Conservation (phyloP, 805 yeast species). For the Nakazawaea pomicola region DNA sequence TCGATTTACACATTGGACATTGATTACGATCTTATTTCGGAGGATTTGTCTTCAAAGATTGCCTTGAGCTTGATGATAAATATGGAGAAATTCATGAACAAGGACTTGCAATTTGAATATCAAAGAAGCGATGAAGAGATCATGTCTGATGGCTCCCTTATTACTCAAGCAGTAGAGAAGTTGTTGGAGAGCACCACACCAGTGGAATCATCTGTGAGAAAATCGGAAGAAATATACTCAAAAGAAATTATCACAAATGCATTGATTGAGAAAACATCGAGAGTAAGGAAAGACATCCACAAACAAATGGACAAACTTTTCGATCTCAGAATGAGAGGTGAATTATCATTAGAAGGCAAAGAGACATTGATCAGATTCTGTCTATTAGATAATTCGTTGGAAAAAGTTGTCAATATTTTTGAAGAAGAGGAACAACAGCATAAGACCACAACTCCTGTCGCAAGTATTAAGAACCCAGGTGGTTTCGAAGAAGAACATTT, state of each 20-base stretch:
- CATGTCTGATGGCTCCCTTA: slow-evolving; percentile 68
- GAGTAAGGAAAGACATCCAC: slow-evolving; percentile 47
- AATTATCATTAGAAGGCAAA: slow-evolving; percentile 48
- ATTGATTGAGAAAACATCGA: slow-evolving; percentile 44
- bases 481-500: slow-evolving; percentile 22
- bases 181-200: slow-evolving; percentile 38
- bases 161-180: slow-evolving; percentile 70
- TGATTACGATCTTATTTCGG: slow-evolving; percentile 48
- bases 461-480: neutral
- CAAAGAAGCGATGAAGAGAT: slow-evolving; percentile 45
- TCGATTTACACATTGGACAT: slow-evolving; percentile 47
- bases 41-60: slow-evolving; percentile 47
- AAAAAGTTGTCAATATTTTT: slow-evolving; percentile 45
- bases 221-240: slow-evolving; percentile 31
- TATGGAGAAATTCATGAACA: slow-evolving; percentile 41
- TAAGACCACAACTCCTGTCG: slow-evolving; percentile 1
- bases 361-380: slow-evolving; percentile 50
- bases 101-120: slow-evolving; percentile 19
- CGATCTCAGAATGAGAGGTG: slow-evolving; percentile 38
- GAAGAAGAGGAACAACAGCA: slow-evolving; percentile 26
- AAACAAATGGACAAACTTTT: slow-evolving; percentile 46
- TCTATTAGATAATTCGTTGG: slow-evolving; percentile 48
- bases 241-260: slow-evolving; percentile 45
- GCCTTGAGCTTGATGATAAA: slow-evolving; percentile 55
- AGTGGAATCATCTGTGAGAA: slow-evolving; percentile 17